Conservation (phyloP, 192 early-diverging fungal species). For the Coemansia sp. region DNA sequence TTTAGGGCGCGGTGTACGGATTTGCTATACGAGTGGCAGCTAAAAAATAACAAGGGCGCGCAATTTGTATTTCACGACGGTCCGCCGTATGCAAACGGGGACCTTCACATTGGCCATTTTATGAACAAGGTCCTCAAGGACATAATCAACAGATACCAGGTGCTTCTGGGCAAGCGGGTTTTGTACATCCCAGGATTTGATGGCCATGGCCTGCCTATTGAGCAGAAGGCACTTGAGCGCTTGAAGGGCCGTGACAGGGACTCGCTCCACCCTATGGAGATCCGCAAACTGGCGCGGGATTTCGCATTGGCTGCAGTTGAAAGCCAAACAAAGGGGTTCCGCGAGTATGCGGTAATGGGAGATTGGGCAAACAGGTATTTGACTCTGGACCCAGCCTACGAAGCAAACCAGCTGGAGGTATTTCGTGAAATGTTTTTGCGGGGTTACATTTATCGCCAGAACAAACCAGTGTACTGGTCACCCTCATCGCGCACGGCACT, state of each 20-base stretch:
- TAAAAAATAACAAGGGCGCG: slow-evolving; percentile 65
- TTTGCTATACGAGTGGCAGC: slow-evolving; percentile 73
- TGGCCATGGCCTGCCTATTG: slow-evolving; percentile 80
- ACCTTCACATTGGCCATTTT: slow-evolving; percentile 72
- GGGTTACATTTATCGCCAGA: slow-evolving; percentile 73
- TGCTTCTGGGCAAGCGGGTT: slow-evolving; percentile 70
- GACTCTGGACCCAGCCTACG: slow-evolving; percentile 73
- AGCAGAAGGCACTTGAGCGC: slow-evolving; percentile 70
- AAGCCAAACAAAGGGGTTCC: slow-evolving; percentile 61
- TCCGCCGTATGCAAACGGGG: slow-evolving; percentile 81
- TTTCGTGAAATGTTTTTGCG: slow-evolving; percentile 73
- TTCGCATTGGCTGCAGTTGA: slow-evolving; percentile 63
- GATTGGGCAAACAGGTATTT: slow-evolving; percentile 72
- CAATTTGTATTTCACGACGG: slow-evolving; percentile 81
- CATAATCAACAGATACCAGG: slow-evolving; percentile 71
- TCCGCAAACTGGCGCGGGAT: slow-evolving; percentile 54
- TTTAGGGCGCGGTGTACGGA: slow-evolving; percentile 65
- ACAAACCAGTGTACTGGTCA: slow-evolving; percentile 83
- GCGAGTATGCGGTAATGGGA: slow-evolving; percentile 72
- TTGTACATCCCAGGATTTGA: slow-evolving; percentile 79
- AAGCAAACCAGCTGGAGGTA: slow-evolving; percentile 68
- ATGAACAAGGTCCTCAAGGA: slow-evolving; percentile 85
- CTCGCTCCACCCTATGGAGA: slow-evolving; percentile 40
- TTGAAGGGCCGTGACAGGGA: slow-evolving; percentile 53
- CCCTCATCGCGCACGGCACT: slow-evolving; percentile 80